These are phyloP conservation scores for Syzygium oleosum DNA, from an alignment of 345 rosid species.

Conservation along the genomic window DNA sequence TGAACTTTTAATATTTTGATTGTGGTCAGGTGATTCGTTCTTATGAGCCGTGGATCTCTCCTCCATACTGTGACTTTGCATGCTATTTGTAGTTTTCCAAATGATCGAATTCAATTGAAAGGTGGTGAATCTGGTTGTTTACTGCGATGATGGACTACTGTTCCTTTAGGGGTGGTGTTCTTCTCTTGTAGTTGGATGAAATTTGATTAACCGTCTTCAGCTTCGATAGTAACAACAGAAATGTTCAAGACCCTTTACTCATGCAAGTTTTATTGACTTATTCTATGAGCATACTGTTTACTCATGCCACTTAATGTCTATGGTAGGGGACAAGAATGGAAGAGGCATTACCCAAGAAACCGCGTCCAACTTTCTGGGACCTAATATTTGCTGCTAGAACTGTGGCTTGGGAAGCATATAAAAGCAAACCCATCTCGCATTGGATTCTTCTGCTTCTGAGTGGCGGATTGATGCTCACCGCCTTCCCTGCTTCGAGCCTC, in stretches of 20 bases:
- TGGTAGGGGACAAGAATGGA: conserved; percentile 21
- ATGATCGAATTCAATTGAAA: not conserved
- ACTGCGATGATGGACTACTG: not conserved
- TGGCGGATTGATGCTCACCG: conserved; percentile 51
- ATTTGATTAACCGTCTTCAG: not conserved
- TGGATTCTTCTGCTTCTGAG: conserved; percentile 63
- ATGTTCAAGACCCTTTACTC: not conserved
- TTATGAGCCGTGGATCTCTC: not conserved
- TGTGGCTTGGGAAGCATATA: conserved; percentile 33
- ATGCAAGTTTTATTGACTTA: not conserved
- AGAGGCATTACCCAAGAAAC: not conserved
- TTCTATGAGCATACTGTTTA: not conserved
- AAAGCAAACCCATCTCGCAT: conserved; percentile 56
- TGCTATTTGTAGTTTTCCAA: not conserved
- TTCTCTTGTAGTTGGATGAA: not conserved
- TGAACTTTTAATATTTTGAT: not conserved
- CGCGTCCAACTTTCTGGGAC: not conserved
- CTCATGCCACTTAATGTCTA: not conserved
- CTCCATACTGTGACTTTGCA: not conserved
- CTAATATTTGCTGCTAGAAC: not conserved
- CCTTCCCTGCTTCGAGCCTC: conserved; percentile 78
- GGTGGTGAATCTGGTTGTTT: not conserved
- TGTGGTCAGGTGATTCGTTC: not conserved
- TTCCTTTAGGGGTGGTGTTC: not conserved
- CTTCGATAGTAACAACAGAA: not conserved